Evolutionary conservation across 495 filamentous ascomycete genomes (phyloP), one percentile per base, ranked within the genome.

Genomic region (Annulohypoxylon nitens): DNA sequence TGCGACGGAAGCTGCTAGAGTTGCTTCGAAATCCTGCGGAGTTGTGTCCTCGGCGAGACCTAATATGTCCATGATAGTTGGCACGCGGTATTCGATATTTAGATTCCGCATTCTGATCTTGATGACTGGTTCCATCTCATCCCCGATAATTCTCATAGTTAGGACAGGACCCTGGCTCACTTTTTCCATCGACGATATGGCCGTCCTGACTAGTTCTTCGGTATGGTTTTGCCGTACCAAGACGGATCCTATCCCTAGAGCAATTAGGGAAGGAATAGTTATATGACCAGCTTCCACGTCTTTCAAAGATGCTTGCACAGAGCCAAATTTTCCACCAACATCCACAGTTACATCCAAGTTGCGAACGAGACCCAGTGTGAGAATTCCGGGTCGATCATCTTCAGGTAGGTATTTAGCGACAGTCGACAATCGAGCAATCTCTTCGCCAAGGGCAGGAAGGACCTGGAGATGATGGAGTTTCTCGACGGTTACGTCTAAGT

Each of bases 351-450:
- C 77, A 23, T 90, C 86, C 10, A 94, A 67, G 7, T 89, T 84
- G 53, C 89, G 86, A 45, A 97, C 75, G n/a, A 88, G 80, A 9
- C 86, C 83, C 14, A 98, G 81, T 6, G 91, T 95, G 37, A 99
- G 80, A 30, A 98, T 82, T 0, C 97, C 97, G 12, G 97, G 97
- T 0, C 96, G 89, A 69, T 98, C 95, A 81, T 98, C 97, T 76
- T 98, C 94, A 0, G 97, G 95, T 4, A 99, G 85, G 75, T 98
- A 98, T 75, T 97, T 98, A 11, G 96, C 88, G 26, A 98, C 94
- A 6, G 90, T 96, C 10, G 94, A 92, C 5, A 98, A 83, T 73
- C 90, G 91, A 12, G 91, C 86, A 37, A 98, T 66, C 76, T 99
- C 97, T 47, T 92, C 89, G 1, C 86, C 89, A 5, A 99, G 85